Conservation (phyloP, 2,329 filamentous ascomycete species). For the Cladosporium sphaerospermum region DNA sequence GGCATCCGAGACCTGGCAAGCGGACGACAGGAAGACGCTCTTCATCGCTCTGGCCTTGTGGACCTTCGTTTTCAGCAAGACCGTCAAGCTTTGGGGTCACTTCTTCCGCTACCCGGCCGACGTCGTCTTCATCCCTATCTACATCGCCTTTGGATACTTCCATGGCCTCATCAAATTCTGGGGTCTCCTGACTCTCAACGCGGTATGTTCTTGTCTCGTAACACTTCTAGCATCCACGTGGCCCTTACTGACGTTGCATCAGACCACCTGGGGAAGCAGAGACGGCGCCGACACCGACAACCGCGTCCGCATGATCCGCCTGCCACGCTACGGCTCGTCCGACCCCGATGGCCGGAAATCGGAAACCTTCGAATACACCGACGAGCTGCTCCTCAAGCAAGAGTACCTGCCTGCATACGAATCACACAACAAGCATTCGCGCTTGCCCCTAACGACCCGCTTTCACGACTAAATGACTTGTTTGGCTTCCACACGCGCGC, state of each 20-base stretch:
- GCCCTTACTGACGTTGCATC: conserved; percentile 15
- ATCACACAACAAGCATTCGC: conserved; percentile 17
- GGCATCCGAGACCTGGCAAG: conserved; percentile 48
- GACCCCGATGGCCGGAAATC: conserved; percentile 27
- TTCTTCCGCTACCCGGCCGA: conserved; percentile 80
- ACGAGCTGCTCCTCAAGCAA: conserved; percentile 14
- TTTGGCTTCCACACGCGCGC: conserved; percentile 14
- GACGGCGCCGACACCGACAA: conserved; percentile 85
- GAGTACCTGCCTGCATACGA: conserved; percentile 29
- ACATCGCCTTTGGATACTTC: conserved; percentile 84
- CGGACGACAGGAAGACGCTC: conserved; percentile 42
- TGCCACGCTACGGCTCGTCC: conserved; percentile 29
- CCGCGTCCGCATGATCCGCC: conserved; percentile 56
- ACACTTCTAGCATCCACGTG: too few relatives aligned
- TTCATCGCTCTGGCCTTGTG: conserved; percentile 58
- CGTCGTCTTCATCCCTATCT: conserved; percentile 72
- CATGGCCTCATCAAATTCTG: conserved; percentile 91
- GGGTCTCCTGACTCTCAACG: conserved; percentile 64
- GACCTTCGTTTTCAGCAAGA: conserved; percentile 77
- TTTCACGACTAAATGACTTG: conserved; percentile 25
- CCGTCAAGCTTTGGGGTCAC: conserved; percentile 82
- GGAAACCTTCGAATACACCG: conserved; percentile 25
- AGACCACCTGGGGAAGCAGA: conserved; percentile 95
- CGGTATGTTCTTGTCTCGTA: conserved; percentile 50
- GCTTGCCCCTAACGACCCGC: conserved; percentile 14